Conservation (phyloP, 2,329 filamentous ascomycete genomes). For the Colletotrichum tamarilloi region DNA sequence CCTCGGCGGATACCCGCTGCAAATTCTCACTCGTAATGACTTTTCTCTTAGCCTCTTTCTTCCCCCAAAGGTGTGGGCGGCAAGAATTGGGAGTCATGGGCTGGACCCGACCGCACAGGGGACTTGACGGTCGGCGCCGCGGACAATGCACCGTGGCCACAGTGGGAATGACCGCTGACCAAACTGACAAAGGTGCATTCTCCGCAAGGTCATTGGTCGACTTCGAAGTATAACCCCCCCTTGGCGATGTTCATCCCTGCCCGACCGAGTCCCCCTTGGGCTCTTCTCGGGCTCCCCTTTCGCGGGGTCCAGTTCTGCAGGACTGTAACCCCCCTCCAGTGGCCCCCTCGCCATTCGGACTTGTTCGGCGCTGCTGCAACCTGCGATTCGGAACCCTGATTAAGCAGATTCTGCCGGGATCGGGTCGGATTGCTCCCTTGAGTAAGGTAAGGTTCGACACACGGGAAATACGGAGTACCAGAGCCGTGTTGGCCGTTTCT, state of each 20-base stretch:
- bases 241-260: constrained; percentile 4
- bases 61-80: neutral
- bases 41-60: neutral
- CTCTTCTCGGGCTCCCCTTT: neutral
- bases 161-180: constrained; percentile 17
- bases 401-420: constrained; percentile 20
- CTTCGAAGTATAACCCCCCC: neutral
- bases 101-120: neutral
- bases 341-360: constrained; percentile 7
- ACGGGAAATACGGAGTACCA: too few relatives aligned
- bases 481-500: neutral
- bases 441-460: neutral
- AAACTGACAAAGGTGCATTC: constrained; percentile 26
- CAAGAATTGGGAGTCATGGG: neutral
- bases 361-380: constrained; percentile 7
- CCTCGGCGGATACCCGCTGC: neutral
- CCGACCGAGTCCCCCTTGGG: neutral
- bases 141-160: constrained; percentile 14
- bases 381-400: neutral
- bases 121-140: too few relatives aligned
- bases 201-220: constrained; percentile 8
- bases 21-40: neutral
- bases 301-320: constrained; percentile 1
- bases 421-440: constrained; percentile 2
- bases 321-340: neutral